A percentile compares a stretch with the other conserved stretches of the same genome.
Conservation (phyloP, 257 asterid genomes). For the Scutellaria barbata region DNA sequence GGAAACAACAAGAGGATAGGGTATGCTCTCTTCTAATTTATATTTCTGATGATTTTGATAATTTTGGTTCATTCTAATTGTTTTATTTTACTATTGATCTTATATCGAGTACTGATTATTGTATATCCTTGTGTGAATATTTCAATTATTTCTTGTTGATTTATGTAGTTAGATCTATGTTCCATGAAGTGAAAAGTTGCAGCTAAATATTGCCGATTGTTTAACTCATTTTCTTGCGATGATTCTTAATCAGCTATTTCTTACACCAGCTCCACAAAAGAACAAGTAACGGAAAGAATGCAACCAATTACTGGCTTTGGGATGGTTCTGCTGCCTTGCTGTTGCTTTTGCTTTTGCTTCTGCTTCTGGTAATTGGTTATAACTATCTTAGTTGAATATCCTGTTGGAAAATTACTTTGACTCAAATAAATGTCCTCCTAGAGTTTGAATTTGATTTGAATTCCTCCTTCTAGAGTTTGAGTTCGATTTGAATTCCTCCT, state of each 20-base stretch:
- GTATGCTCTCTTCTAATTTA: slow-evolving; percentile 48
- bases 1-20: slow-evolving; percentile 79
- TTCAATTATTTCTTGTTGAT: slow-evolving; percentile 10
- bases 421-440: no score
- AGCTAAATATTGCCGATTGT: no score
- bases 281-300: slow-evolving; percentile 61
- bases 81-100: not conserved
- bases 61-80: not conserved
- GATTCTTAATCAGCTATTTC: no score
- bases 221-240: no score
- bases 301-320: slow-evolving; percentile 74
- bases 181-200: no score
- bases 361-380: slow-evolving; percentile 58
- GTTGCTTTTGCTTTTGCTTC: slow-evolving; percentile 42
- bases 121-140: not conserved
- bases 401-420: no score
- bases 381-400: slow-evolving; percentile 50
- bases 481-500: no score
- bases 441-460: no score
- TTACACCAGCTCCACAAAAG: slow-evolving; percentile 48
- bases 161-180: no score
- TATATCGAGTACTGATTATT: not conserved
- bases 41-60: not conserved
- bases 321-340: slow-evolving; percentile 65
- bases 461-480: no score